phyloP scores from a whole-genome alignment of 495 filamentous ascomycete species.

The Neurospora sp. region DNA sequence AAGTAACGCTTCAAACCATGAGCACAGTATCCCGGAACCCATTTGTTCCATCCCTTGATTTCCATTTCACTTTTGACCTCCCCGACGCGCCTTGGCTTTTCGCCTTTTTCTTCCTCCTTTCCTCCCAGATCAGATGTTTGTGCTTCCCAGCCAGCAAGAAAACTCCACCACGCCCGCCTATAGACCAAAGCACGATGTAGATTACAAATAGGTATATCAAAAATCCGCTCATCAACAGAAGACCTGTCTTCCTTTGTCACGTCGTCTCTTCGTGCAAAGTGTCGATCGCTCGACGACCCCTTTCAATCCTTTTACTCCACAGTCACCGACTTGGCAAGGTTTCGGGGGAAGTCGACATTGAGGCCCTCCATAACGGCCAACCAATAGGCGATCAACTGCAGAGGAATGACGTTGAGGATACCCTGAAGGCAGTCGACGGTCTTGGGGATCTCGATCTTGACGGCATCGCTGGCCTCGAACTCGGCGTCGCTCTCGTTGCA shows the following conservation, averaged over 20 bases:
- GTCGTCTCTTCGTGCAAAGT: not conserved
- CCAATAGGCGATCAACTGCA: constrained; percentile 98
- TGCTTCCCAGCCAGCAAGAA: constrained; percentile 6
- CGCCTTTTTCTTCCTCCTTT: not conserved
- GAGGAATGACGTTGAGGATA: constrained; percentile 91
- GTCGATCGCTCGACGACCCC: not conserved
- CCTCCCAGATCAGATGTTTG: not conserved
- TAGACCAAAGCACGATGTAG: constrained; percentile 15
- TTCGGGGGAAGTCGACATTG: constrained; percentile 95
- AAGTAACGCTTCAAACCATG: not conserved
- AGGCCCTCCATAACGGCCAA: constrained; percentile 89
- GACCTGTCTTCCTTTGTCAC: not conserved
- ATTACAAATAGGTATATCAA: constrained; percentile 1
- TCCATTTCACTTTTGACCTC: not conserved
- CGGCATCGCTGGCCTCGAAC: constrained; percentile 75
- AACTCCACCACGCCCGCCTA: constrained; percentile 4
- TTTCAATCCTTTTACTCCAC: constrained; percentile 61
- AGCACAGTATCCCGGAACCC: not conserved
- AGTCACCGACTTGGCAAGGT: constrained; percentile 96
- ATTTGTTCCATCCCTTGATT: not conserved
- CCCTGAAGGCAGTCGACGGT: constrained; percentile 94
- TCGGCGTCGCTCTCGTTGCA: constrained; percentile 87
- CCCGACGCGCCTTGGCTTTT: not conserved
- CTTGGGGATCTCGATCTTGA: constrained; percentile 95
- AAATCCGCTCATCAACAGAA: constrained; percentile 1